phyloP scores from a whole-genome alignment of 768 basidiomycete genomes.

The Paxillus involutus region DNA sequence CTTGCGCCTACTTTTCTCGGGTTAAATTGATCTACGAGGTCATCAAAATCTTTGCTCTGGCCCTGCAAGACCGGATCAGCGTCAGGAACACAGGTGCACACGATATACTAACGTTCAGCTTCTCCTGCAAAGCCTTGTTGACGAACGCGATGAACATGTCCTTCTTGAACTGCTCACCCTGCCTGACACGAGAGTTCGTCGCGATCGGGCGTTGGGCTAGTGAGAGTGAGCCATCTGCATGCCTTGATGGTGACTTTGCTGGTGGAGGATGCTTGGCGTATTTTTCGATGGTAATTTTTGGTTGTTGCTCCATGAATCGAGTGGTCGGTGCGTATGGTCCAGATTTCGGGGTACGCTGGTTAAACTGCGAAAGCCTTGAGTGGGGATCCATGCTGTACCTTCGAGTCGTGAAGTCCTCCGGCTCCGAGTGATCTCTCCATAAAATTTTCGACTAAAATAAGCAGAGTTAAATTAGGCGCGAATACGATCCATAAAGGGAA shows the following conservation, averaged over 20 bases:
- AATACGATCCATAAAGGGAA: slow-evolving; percentile 13
- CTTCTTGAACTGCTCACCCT: slow-evolving; percentile 73
- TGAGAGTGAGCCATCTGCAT: slow-evolving; percentile 12
- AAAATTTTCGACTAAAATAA: slow-evolving; percentile 1
- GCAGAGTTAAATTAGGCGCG: background rate
- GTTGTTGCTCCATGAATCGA: slow-evolving; percentile 44
- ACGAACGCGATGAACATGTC: slow-evolving; percentile 87
- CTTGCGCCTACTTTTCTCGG: slow-evolving; percentile 39
- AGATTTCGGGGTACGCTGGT: slow-evolving; percentile 66
- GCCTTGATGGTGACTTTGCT: slow-evolving; percentile 19
- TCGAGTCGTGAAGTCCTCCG: background rate
- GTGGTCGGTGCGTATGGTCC: slow-evolving; percentile 52
- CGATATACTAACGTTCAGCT: slow-evolving; percentile 54
- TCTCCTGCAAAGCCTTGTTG: slow-evolving; percentile 76
- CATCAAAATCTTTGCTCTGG: slow-evolving; percentile 73
- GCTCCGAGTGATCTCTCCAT: background rate
- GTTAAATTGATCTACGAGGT: slow-evolving; percentile 87
- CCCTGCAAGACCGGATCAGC: slow-evolving; percentile 48
- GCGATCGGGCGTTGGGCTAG: slow-evolving; percentile 57
- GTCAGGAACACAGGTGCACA: slow-evolving; percentile 6
- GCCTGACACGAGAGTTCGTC: slow-evolving; percentile 76
- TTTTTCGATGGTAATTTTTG: slow-evolving; percentile 44
- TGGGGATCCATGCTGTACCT: slow-evolving; percentile 66
- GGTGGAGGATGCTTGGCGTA: slow-evolving; percentile 40
- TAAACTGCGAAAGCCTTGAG: slow-evolving; percentile 73